Base-by-base conservation (phyloP, 1,284 basidiomycete genomes). In the Ustilago bromivora region DNA sequence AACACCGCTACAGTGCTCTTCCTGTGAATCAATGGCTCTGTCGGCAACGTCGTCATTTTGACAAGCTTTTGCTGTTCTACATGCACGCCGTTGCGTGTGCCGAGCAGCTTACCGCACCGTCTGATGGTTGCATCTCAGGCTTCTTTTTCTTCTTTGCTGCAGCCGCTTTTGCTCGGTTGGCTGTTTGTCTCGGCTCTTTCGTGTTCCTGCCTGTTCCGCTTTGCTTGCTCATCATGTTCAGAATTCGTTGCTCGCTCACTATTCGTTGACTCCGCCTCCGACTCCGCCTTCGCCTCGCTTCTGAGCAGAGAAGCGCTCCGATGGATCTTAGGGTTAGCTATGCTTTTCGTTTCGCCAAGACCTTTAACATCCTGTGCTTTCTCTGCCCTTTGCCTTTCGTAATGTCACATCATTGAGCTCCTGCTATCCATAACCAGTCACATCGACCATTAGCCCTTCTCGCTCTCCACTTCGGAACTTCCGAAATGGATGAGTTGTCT, bases 271-370 rank as follows among this genome's bases (percentile, higher is more conserved):
- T 57, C 36, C 43, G 28, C 28, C 12, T 38, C 23, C 38, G 13
- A 2, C 31, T 38, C 19, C 6, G 56, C 13, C 40, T 57, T 41
- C 2, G 49, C 49, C 49, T 51, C 49, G 49, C 49, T 32, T 13
- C 5, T 5, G 49, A 12, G 28, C 19, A 49, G n/a, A 38, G 34
- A 32, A 23, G 10, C 56, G 19, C 57, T 53, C 31, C 38, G 36
- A 35, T 54, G 49, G 40, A 40, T 43, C 52, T 46, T 67, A 55
- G 47, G 61, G 43, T 12, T 34, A 47, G 3, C 17, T 47, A 4
- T 58, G 34, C 15, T 12, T 36, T 17, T 36, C 34, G n/a, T 34
- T 31, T 34, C 54, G 65, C 59, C 58, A 61, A 67, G 65, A 40
- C 38, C 15, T 28, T 52, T 56, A 38, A 47, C 35, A 51, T 32